phyloP scores from a whole-genome alignment of 1,284 basidiomycete species.

The Sutorius eximius region DNA sequence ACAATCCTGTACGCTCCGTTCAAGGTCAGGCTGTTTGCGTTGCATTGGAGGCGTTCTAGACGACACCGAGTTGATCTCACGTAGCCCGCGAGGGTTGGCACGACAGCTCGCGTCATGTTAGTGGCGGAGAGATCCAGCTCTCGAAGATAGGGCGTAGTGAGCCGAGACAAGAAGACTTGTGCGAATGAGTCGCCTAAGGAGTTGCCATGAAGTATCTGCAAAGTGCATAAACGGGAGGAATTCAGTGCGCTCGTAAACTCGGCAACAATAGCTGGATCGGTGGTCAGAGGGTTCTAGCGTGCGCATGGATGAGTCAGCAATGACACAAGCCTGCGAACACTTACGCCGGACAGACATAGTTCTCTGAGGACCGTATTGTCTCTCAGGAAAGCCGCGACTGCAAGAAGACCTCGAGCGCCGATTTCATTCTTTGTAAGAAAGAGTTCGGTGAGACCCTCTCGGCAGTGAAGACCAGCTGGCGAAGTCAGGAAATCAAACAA shows the following conservation, averaged over 20 bases:
- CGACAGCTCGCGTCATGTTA: slow-evolving; percentile 47
- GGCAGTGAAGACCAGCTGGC: slow-evolving; percentile 44
- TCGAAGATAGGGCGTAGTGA: slow-evolving; percentile 48
- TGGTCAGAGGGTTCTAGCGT: slow-evolving; percentile 30
- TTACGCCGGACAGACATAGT: slow-evolving; percentile 59
- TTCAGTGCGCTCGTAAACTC: slow-evolving; percentile 36
- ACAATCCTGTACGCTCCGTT: slow-evolving; percentile 44
- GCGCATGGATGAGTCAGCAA: slow-evolving; percentile 3
- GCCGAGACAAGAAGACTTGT: slow-evolving; percentile 47
- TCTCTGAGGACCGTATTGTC: slow-evolving; percentile 48
- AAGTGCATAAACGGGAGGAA: slow-evolving; percentile 31
- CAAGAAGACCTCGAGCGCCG: slow-evolving; percentile 52
- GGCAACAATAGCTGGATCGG: slow-evolving; percentile 24
- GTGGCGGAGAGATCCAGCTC: slow-evolving; percentile 58
- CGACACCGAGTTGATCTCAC: slow-evolving; percentile 45
- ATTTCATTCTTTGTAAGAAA: slow-evolving; percentile 58
- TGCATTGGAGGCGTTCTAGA: slow-evolving; percentile 32
- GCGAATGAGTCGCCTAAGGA: slow-evolving; percentile 49
- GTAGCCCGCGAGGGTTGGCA: slow-evolving; percentile 47
- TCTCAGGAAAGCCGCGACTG: slow-evolving; percentile 52
- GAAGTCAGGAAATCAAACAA: slow-evolving; percentile 59
- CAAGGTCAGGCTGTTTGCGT: slow-evolving; percentile 33
- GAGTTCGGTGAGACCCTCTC: slow-evolving; percentile 48
- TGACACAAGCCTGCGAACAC: slow-evolving; percentile 37
- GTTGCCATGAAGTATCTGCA: slow-evolving; percentile 31